Percentiles rank a stretch among this genome's conserved stretches.
phyloP scores from a whole-genome alignment of 495 filamentous ascomycete genomes.

The Pseudevernia furfuracea region DNA sequence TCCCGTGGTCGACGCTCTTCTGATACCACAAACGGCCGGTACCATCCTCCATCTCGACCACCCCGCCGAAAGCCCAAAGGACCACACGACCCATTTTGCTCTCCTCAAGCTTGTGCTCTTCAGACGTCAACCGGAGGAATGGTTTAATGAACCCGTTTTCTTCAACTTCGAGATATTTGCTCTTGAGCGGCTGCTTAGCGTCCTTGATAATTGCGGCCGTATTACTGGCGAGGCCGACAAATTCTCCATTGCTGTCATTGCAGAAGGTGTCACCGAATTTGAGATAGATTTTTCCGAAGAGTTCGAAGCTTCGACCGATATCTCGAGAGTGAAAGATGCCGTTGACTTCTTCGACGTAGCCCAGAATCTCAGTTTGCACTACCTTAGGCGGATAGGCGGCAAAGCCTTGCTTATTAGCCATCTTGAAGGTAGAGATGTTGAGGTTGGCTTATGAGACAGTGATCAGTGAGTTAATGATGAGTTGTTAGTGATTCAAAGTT shows the following conservation, averaged over 20 bases:
- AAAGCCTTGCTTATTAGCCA: not conserved
- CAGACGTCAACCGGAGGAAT: not conserved
- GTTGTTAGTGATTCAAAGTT: not conserved
- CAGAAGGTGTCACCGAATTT: constrained; percentile 28
- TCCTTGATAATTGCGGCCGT: constrained; percentile 2
- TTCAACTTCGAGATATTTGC: not conserved
- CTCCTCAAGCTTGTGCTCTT: constrained; percentile 14
- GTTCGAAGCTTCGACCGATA: constrained; percentile 21
- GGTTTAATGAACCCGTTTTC: not conserved
- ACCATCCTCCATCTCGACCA: constrained; percentile 21
- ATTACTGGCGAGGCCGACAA: constrained; percentile 26
- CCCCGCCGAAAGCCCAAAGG: constrained; percentile 28
- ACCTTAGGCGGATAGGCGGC: not conserved
- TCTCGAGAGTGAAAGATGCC: constrained; percentile 19
- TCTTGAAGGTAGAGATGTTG: not conserved
- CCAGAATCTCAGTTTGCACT: constrained; percentile 5
- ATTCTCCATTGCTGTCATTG: constrained; percentile 25
- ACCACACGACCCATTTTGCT: constrained; percentile 8
- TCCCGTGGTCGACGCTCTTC: constrained; percentile 17
- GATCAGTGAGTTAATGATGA: not conserved
- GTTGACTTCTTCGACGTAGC: constrained; percentile 19
- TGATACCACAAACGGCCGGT: constrained; percentile 22
- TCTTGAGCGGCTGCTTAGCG: not conserved
- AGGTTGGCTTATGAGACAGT: not conserved
- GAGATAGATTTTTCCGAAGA: constrained; percentile 17